phyloP scores from a whole-genome alignment of 768 basidiomycete genomes.

The Termitomyces sp. region DNA sequence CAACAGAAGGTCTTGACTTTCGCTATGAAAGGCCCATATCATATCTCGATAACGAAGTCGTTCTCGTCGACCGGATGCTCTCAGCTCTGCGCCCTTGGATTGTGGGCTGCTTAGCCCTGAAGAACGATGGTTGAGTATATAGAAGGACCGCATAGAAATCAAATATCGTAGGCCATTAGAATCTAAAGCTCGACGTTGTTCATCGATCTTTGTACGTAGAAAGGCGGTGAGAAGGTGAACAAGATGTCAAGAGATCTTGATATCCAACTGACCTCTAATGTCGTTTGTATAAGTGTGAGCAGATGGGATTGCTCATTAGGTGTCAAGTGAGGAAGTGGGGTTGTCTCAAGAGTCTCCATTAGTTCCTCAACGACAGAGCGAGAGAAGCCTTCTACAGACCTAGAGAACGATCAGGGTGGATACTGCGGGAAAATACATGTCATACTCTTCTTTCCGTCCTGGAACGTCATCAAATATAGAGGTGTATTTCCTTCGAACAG shows the following conservation, averaged over 20 bases:
- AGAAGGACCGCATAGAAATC: conserved; percentile 88
- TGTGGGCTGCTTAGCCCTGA: conserved; percentile 42
- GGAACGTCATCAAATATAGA: conserved; percentile 44
- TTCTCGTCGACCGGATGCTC: conserved; percentile 54
- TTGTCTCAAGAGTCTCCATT: conserved; percentile 56
- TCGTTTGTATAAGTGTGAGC: conserved; percentile 79
- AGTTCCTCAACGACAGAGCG: conserved; percentile 54
- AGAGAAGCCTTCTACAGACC: conserved; percentile 52
- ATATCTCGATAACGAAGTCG: conserved; percentile 91
- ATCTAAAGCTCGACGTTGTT: conserved; percentile 87
- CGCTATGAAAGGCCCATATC: conserved; percentile 96
- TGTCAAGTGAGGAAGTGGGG: conserved; percentile 66
- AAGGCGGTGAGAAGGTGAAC: neutral
- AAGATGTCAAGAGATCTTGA: neutral
- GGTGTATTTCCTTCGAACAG: conserved; percentile 35
- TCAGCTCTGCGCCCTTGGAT: conserved; percentile 34
- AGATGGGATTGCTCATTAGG: conserved; percentile 81
- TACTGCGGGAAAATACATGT: neutral
- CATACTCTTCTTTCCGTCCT: conserved; percentile 42
- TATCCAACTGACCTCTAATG: conserved; percentile 63
- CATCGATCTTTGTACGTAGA: conserved; percentile 59
- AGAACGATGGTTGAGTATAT: conserved; percentile 71
- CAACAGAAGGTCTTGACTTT: conserved; percentile 83
- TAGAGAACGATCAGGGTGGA: conserved; percentile 19
- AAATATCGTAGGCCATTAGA: conserved; percentile 90